Percentiles rank a stretch among this genome's conserved stretches.
Conservation (phyloP, 2,329 filamentous ascomycete species). For the Tolypocladium ophioglossoides region DNA sequence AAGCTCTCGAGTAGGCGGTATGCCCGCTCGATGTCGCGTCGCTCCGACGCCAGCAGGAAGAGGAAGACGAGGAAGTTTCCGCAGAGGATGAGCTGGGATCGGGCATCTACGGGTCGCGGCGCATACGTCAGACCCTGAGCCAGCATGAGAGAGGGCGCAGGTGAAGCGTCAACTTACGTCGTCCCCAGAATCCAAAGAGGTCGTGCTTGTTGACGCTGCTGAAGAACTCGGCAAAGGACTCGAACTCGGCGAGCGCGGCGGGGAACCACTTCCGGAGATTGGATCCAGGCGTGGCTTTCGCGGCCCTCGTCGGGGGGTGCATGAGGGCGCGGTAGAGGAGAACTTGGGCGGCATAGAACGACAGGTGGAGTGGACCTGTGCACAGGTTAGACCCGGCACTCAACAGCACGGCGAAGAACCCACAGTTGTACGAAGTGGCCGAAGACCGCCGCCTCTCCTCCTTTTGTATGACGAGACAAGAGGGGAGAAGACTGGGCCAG, state of each 20-base stretch:
- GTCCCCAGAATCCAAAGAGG: slow-evolving; percentile 32
- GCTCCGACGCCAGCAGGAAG: slow-evolving; percentile 30
- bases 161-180: slow-evolving; percentile 21
- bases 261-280: slow-evolving; percentile 24
- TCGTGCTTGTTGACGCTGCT: slow-evolving; percentile 20
- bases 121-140: not conserved
- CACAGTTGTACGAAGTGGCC: slow-evolving; percentile 13
- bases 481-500: slow-evolving; percentile 25
- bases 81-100: slow-evolving; percentile 34
- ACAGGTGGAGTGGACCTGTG: slow-evolving; percentile 27
- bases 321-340: slow-evolving; percentile 33
- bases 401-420: not conserved
- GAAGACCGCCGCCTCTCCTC: slow-evolving; percentile 4
- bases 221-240: slow-evolving; percentile 28
- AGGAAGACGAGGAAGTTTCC: slow-evolving; percentile 38
- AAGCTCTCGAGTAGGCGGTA: slow-evolving; percentile 26
- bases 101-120: slow-evolving; percentile 12
- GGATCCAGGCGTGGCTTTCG: slow-evolving; percentile 25
- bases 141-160: not conserved
- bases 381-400: not conserved
- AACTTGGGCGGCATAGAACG: slow-evolving; percentile 29
- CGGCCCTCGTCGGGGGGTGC: slow-evolving; percentile 30
- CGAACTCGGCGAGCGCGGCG: slow-evolving; percentile 23
- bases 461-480: slow-evolving; percentile 19
- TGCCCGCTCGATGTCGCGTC: slow-evolving; percentile 20